phyloP scores from a whole-genome alignment of 2,329 filamentous ascomycete genomes.

The Xylaria sp. region DNA sequence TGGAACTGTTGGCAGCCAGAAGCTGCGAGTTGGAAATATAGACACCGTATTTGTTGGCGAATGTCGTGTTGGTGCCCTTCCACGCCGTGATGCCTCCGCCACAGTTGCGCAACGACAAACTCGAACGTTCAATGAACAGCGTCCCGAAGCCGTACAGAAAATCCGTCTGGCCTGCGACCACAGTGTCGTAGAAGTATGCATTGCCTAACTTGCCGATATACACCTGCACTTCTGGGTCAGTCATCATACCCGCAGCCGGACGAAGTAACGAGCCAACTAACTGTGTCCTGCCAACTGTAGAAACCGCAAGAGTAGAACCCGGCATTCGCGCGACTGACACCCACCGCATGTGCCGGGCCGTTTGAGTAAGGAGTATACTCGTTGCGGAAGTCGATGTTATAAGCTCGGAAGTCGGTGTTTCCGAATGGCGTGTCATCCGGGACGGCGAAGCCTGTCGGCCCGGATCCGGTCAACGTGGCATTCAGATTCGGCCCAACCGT shows the following conservation, averaged over 20 bases:
- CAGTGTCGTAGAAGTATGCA: conserved; percentile 65
- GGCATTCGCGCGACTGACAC: conserved; percentile 66
- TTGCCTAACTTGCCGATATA: conserved; percentile 72
- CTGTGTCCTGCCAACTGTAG: conserved; percentile 72
- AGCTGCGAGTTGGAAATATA: conserved; percentile 65
- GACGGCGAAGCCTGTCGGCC: conserved; percentile 66
- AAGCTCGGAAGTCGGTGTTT: conserved; percentile 66
- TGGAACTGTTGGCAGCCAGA: conserved; percentile 58
- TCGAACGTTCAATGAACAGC: conserved; percentile 61
- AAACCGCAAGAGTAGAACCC: conserved; percentile 71
- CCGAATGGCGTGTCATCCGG: conserved; percentile 67
- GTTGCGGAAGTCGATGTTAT: conserved; percentile 71
- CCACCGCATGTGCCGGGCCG: conserved; percentile 65
- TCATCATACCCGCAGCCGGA: neutral
- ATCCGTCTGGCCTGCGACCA: conserved; percentile 69
- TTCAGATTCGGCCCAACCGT: conserved; percentile 69
- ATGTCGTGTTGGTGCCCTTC: conserved; percentile 71
- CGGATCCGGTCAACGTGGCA: conserved; percentile 65
- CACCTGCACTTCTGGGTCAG: conserved; percentile 45
- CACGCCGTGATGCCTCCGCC: conserved; percentile 72
- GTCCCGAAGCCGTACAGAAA: conserved; percentile 74
- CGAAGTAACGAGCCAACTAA: conserved; percentile 40
- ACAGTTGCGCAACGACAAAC: conserved; percentile 62
- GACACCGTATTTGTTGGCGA: conserved; percentile 69
- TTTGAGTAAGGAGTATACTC: conserved; percentile 55